Evolutionary conservation across 2,329 filamentous ascomycete genomes (phyloP).

Genomic region (Colletotrichum liriopes): DNA sequence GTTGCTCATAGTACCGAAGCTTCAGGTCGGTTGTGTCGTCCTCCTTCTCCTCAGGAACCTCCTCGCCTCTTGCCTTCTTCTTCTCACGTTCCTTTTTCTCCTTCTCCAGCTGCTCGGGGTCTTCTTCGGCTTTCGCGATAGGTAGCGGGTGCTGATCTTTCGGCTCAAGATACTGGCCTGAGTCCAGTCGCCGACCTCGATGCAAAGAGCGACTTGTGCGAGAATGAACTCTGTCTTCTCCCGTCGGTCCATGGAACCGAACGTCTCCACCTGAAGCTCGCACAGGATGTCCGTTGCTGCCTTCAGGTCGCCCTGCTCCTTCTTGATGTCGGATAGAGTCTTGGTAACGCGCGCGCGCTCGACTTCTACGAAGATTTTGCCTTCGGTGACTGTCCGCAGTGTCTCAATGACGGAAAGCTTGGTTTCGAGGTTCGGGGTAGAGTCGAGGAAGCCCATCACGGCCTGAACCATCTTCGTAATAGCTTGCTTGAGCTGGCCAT

Average conservation of each 20-base stretch:
- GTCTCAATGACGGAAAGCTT: conserved; percentile 97
- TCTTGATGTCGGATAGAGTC: conserved; percentile 98
- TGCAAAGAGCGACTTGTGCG: conserved; percentile 93
- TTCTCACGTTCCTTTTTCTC: conserved; percentile 91
- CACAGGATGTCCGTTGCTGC: conserved; percentile 94
- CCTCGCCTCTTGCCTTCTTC: conserved; percentile 84
- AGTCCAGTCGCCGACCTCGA: conserved; percentile 95
- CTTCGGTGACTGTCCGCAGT: conserved; percentile 94
- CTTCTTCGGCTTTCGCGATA: conserved; percentile 92
- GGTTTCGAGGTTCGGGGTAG: conserved; percentile 86
- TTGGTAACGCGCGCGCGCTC: conserved; percentile 96
- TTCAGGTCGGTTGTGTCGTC: conserved; percentile 98
- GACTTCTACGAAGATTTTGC: conserved; percentile 99
- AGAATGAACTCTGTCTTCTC: conserved; percentile 99
- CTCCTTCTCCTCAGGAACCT: conserved; percentile 82
- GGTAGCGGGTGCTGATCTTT: conserved; percentile 97
- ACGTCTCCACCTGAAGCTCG: conserved; percentile 98
- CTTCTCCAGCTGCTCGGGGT: conserved; percentile 90
- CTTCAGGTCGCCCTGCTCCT: conserved; percentile 91
- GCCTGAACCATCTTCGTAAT: conserved; percentile 99
- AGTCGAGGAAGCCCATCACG: conserved; percentile 92
- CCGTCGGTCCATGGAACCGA: conserved; percentile 95
- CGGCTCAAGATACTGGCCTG: conserved; percentile 94
- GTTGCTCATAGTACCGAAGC: conserved; percentile 96
- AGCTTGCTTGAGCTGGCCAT: conserved; percentile 99